Conservation (phyloP, 257 asterid species). For the Penstemon eatonii region DNA sequence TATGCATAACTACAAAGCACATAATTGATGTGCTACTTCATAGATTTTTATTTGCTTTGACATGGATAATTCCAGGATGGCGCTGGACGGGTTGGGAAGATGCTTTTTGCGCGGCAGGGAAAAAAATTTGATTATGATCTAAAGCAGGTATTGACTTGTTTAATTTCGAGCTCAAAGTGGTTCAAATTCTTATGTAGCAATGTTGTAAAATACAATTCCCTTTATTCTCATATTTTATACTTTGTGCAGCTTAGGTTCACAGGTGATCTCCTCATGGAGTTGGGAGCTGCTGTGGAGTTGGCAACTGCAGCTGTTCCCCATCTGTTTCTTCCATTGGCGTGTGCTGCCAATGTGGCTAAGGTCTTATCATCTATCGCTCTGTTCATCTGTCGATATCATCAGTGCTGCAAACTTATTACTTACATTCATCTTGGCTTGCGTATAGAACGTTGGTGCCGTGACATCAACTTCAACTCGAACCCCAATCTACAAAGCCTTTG, state of each 20-base stretch:
- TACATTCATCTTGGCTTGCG: slow-evolving; percentile 33
- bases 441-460: slow-evolving; percentile 91
- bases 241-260: slow-evolving; percentile 81
- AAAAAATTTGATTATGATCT: slow-evolving; percentile 96
- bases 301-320: slow-evolving; percentile 88
- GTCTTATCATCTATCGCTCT: slow-evolving; percentile 36
- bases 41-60: neutral
- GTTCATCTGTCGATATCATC: slow-evolving; percentile 4
- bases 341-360: slow-evolving; percentile 98
- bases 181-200: neutral
- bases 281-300: slow-evolving; percentile 97
- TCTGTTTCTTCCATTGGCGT: slow-evolving; percentile 94
- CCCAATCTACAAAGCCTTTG: slow-evolving; percentile 99
- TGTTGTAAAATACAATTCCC: slow-evolving; percentile 12
- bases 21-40: too few relatives aligned
- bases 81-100: slow-evolving; percentile 97
- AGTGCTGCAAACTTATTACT: slow-evolving; percentile 19
- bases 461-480: slow-evolving; percentile 98
- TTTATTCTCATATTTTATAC: slow-evolving; percentile 22
- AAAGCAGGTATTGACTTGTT: slow-evolving; percentile 67
- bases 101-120: slow-evolving; percentile 95
- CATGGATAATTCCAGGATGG: slow-evolving; percentile 68
- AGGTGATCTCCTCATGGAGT: slow-evolving; percentile 96
- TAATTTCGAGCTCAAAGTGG: slow-evolving; percentile 20
- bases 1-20: too few relatives aligned